Conservation (phyloP, 179 eudicot species). For the Camellia oleifera region DNA sequence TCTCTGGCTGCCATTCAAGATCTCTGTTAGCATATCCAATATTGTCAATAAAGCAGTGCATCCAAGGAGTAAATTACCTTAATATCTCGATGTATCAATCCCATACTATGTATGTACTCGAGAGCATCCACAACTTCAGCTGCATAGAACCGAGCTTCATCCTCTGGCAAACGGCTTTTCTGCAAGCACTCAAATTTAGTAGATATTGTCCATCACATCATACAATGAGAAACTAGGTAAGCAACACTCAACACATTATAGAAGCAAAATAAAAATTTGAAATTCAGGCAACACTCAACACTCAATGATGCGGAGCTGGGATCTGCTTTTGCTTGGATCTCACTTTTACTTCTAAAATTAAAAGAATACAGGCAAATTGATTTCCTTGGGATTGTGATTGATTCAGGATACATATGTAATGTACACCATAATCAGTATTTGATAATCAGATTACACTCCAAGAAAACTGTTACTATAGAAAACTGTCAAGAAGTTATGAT, state of each 20-base stretch:
- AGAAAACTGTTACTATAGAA: neutral
- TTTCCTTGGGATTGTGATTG: neutral
- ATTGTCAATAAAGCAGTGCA: neutral
- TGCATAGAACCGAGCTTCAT: conserved; percentile 88
- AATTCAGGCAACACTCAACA: neutral
- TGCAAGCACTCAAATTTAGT: conserved; percentile 38
- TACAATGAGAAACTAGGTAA: neutral
- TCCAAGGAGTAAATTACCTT: conserved; percentile 49
- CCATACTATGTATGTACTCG: conserved; percentile 89
- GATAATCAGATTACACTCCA: neutral
- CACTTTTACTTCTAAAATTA: neutral
- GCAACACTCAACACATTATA: neutral
- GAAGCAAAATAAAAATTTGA: neutral
- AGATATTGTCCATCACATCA: conserved; percentile 17
- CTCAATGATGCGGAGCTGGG: neutral
- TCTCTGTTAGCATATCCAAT: conserved; percentile 18
- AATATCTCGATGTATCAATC: conserved; percentile 91
- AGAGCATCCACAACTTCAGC: conserved; percentile 97
- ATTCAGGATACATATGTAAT: neutral
- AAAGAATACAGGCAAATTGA: neutral
- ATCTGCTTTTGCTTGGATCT: neutral
- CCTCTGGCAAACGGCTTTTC: conserved; percentile 89
- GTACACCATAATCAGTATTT: neutral
- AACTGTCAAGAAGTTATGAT: neutral
- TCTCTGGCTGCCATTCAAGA: conserved; percentile 76